phyloP scores from a whole-genome alignment of 129 eudicot genomes.

The Lonicera japonica region DNA sequence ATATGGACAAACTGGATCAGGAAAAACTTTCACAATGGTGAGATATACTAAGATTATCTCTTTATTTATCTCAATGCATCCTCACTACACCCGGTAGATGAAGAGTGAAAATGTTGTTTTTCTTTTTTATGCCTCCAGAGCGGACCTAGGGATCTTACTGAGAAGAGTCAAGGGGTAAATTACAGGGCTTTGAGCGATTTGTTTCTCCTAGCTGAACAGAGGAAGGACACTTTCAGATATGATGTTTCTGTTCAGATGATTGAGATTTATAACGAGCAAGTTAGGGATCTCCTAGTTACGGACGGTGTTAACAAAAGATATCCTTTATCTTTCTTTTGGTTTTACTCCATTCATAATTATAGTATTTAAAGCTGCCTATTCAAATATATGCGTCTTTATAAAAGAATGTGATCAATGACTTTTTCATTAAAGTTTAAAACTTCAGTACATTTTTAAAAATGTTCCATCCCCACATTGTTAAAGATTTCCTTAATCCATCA shows the following conservation, averaged over 20 bases:
- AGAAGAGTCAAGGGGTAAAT: conserved; percentile 81
- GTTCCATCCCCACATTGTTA: too few relatives aligned
- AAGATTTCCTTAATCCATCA: conserved; percentile 39
- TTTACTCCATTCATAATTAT: neutral
- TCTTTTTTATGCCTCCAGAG: conserved; percentile 36
- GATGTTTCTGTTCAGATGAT: conserved; percentile 98
- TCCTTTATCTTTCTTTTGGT: conserved; percentile 37
- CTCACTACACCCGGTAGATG: neutral
- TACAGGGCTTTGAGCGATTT: conserved; percentile 87
- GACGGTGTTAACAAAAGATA: conserved; percentile 86
- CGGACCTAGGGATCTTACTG: conserved; percentile 88
- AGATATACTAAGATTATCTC: conserved; percentile 7
- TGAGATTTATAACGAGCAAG: conserved; percentile 97
- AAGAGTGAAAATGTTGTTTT: conserved; percentile 3
- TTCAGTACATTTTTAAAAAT: neutral
- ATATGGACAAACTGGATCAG: conserved; percentile 98
- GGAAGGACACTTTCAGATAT: conserved; percentile 69
- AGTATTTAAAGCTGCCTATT: neutral
- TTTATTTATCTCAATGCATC: neutral
- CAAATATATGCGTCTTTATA: too few relatives aligned
- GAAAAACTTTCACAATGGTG: conserved; percentile 97
- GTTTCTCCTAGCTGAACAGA: conserved; percentile 75
- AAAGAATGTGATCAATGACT: neutral
- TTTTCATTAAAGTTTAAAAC: neutral
- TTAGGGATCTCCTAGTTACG: conserved; percentile 81